Evolutionary conservation across 2,329 filamentous ascomycete species (phyloP).

Genomic region (Cladosporium austrohemisphaericum): DNA sequence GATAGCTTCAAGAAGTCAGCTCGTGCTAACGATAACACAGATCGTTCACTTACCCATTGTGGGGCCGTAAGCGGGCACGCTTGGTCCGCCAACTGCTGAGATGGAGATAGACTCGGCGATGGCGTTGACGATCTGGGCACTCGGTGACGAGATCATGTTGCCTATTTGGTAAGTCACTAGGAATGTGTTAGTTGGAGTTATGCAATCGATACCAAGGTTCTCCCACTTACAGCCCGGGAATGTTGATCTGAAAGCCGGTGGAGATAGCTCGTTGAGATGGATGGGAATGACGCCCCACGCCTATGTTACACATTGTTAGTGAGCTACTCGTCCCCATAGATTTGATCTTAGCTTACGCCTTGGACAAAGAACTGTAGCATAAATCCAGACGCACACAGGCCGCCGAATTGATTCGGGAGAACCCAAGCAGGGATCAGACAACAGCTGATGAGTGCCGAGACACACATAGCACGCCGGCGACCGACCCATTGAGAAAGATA

Average conservation of each 20-base stretch:
- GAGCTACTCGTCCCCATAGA: not conserved
- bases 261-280: constrained; percentile 70
- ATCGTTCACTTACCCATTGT: constrained; percentile 51
- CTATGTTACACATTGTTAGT: not conserved
- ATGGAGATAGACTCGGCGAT: constrained; percentile 62
- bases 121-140: constrained; percentile 73
- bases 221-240: constrained; percentile 54
- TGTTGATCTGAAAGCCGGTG: constrained; percentile 64
- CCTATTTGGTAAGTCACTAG: constrained; percentile 66
- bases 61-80: constrained; percentile 67
- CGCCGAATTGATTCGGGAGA: constrained; percentile 56
- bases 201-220: not conserved
- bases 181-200: not conserved
- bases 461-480: constrained; percentile 65
- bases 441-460: constrained; percentile 57
- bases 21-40: too few species aligned
- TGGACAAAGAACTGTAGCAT: constrained; percentile 67
- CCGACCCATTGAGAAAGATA: constrained; percentile 73
- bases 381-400: constrained; percentile 63
- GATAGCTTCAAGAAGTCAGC: constrained; percentile 35
- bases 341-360: constrained; percentile 34
- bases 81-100: constrained; percentile 48
- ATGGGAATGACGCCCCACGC: constrained; percentile 68
- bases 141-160: constrained; percentile 70
- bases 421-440: constrained; percentile 68